These are phyloP conservation scores for Zopfia rhizophila DNA, from an alignment of 2,329 filamentous ascomycete species.

Conservation along the genomic window DNA sequence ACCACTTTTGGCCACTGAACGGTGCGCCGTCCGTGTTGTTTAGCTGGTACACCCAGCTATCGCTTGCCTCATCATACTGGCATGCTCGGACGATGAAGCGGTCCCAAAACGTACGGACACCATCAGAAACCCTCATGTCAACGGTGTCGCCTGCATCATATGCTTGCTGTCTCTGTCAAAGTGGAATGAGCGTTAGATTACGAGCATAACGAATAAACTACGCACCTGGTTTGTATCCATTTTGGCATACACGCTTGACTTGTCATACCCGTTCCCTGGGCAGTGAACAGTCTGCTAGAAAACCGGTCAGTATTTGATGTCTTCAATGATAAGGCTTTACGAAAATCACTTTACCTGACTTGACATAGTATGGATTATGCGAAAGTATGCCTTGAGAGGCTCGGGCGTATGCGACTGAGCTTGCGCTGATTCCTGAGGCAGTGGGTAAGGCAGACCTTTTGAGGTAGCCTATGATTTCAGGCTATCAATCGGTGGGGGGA, in stretches of 20 bases:
- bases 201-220: too few relatives aligned
- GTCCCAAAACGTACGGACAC: constrained; percentile 3
- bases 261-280: constrained; percentile 1
- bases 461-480: too few relatives aligned
- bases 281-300: too few relatives aligned
- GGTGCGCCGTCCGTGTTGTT: constrained; percentile 8
- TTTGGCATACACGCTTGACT: constrained; percentile 14
- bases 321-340: neutral
- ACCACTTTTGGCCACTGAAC: too few relatives aligned
- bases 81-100: constrained; percentile 12
- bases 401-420: too few relatives aligned
- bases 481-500: too few relatives aligned
- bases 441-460: too few relatives aligned
- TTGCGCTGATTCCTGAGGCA: too few relatives aligned
- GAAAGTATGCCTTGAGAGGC: neutral
- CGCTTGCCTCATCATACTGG: neutral
- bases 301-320: constrained; percentile 9
- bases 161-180: neutral
- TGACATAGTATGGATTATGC: constrained; percentile 1
- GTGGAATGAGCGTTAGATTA: neutral
- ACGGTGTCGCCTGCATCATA: constrained; percentile 17
- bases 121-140: constrained; percentile 14
- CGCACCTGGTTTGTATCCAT: too few relatives aligned
- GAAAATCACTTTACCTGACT: constrained; percentile 5
- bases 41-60: constrained; percentile 21